Base-by-base conservation (phyloP, 495 filamentous ascomycete species). In the Aspergillus sclerotiicarbonarius region DNA sequence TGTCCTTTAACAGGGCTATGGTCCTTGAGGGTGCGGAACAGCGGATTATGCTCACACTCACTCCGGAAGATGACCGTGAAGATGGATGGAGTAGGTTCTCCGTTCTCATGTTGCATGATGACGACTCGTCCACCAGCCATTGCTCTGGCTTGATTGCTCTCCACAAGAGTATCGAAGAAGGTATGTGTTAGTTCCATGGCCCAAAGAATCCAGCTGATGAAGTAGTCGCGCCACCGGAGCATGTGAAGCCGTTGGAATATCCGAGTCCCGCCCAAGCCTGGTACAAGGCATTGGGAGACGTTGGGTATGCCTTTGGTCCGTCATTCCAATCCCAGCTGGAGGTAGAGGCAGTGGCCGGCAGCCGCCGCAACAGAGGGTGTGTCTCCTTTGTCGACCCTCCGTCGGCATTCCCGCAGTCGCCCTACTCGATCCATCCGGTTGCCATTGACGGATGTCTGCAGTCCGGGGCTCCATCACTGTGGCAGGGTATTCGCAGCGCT, bases 381-480 rank as follows among this genome's bases (percentile, higher is more conserved):
- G 31, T 6, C 5, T 6, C 10, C 15, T 6, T 10, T 35, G 31
- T 25, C 31, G 18, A 16, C 8, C 15, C 6, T 20, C 10, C 10
- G 6, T 21, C 8, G 15, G 50, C 9, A 29, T 19, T 37, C 15
- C 15, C 30, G 8, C 30, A 53, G 20, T 37, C 31, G 6, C 50
- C 5, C 8, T 53, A 53, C 31, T 18, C 32, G 8, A 37, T 53
- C 10, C 50, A 53, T 35, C 50, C 50, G 50, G 15, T 33, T 18
- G 15, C 13, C 15, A 8, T 53, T 12, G 50, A 53, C 31, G 31
- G 12, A 6, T 37, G 29, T 39, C 20, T 51, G 20, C 48, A 31
- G 48, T 33, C 6, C 31, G 10, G 5, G 5, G 5, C 10, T 5
- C 5, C 31, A 10, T 33, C 31, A 33, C 31, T 33, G 6, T 33